Evolutionary conservation across 1,284 basidiomycete genomes (phyloP), one percentile per base, ranked within the genome.

Genomic region (Ustilago esculenta): DNA sequence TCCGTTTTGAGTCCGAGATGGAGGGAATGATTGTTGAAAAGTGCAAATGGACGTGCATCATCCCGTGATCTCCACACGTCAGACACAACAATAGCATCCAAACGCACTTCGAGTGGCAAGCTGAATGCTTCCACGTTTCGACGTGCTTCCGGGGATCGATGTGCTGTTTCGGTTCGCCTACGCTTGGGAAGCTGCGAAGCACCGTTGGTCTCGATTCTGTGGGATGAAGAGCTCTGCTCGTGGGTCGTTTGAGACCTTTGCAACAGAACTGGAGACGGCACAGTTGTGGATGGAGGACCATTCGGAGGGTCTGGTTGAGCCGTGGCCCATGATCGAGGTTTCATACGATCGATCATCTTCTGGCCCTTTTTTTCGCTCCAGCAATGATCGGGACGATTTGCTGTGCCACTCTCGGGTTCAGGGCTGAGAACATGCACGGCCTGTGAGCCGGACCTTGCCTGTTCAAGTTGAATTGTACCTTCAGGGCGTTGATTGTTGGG

Each of bases 31-130:
- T 3, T 4, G 10, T 57, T 11, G 30, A 59, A 25, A 2, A 51
- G 10, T 10, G 33, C 39, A 12, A 17, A 1, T 18, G 17, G 29
- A 3, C 34, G 24, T 14, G 33, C 35, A 8, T 24, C 11, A 6
- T 46, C 36, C 11, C 29, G 45, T 7, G 58, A 63, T 20, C 51
- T 50, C 60, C 59, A 69, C 10, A 52, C 10, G 35, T 69, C 66
- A 8, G 59, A 56, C 7, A 68, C 30, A 18, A 55, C 54, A 37
- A 68, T 36, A 10, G 51, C 46, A 4, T 46, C 12, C 17, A 66
- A 55, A 14, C 18, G 41, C 8, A 66, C 30, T 8, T 46, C 37
- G 42, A 30, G 30, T 7, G 51, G 42, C 10, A 17, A 2, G 5
- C 14, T 2, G 12, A 6, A 4, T 12, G 34, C 1, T 11, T 25